Evolutionary conservation across 768 basidiomycete genomes (phyloP), one percentile per base, ranked within the genome.

Genomic region (Trametes coccinea): DNA sequence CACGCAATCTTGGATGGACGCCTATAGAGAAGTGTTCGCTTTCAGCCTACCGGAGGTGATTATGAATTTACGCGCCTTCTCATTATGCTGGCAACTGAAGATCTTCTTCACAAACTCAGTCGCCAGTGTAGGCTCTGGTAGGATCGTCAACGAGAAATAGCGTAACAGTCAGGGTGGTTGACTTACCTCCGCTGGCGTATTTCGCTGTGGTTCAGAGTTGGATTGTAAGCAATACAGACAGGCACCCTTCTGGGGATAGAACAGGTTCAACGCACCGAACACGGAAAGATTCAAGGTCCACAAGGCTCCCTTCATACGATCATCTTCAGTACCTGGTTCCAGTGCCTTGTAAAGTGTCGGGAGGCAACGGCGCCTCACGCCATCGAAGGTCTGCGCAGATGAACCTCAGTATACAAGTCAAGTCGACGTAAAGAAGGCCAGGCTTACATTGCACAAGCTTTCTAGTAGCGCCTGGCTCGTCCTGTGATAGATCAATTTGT

Each of bases 291-390:
- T 87, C 33, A 93, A 70, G 4, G 88, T 87, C 84, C 91, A 93
- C 17, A 94, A 74, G 3, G 92, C 90, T 9, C 94, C 94, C 76
- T 97, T 95, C 87, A 94, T 92, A n/a, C 89, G 82, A 71, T 93
- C 92, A 66, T 92, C 91, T 41, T 95, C 92, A 17, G 81, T 82
- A 2, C 88, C 91, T 5, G 87, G 85, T 52, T 82, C 78, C 53
- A 89, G 74, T 4, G 84, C 82, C 43, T 78, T 72, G 61, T 84
- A 83, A n/a, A 89, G 71, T 45, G 76, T 61, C 8, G 88, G 87
- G 17, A 89, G 76, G 40, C 82, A 81, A n/a, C 88, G 83, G 14
- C 79, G 80, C 37, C 86, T 79, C 40, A 88, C 80, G 4, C 88
- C 90, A 68, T 91, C 90, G 66, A 86, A 90, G 2, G 79, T 72